Evolutionary conservation across 2,329 filamentous ascomycete genomes (phyloP).

Genomic region (Talaromyces sp.): DNA sequence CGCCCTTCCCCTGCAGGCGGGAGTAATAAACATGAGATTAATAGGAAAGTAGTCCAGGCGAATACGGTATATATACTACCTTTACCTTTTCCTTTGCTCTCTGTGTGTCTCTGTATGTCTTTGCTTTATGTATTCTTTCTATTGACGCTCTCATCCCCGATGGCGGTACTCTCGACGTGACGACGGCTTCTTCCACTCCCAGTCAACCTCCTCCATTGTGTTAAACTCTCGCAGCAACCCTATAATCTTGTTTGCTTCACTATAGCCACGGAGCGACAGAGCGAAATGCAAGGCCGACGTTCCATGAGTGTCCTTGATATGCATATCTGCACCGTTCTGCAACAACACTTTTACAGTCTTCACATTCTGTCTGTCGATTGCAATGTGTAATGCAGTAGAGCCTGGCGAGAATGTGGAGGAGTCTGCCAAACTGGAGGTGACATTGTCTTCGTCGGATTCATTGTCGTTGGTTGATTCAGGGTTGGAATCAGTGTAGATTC

Average conservation of each 20-base stretch:
- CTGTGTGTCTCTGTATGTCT: not conserved
- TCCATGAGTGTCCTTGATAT: not conserved
- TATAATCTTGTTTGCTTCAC: not conserved
- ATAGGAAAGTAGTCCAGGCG: not conserved
- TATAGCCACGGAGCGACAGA: not conserved
- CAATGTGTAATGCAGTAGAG: not conserved
- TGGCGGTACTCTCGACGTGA: not conserved
- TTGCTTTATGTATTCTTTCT: not conserved
- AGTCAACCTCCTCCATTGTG: not conserved
- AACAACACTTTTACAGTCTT: not conserved
- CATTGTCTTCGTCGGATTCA: not conserved
- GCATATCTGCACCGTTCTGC: conserved; percentile 2
- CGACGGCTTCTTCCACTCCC: not conserved
- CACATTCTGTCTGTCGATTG: not conserved
- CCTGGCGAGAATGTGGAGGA: not conserved
- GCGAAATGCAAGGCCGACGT: not conserved
- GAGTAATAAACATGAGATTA: not conserved
- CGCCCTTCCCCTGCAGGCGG: not conserved
- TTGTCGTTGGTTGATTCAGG: not conserved
- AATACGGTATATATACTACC: not conserved
- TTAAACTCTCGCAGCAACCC: not conserved
- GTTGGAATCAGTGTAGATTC: not conserved
- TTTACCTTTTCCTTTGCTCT: not conserved
- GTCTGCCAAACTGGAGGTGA: not conserved
- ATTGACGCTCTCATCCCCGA: not conserved